Base-by-base conservation (phyloP, 2,329 filamentous ascomycete genomes). In the Talaromyces sp. region DNA sequence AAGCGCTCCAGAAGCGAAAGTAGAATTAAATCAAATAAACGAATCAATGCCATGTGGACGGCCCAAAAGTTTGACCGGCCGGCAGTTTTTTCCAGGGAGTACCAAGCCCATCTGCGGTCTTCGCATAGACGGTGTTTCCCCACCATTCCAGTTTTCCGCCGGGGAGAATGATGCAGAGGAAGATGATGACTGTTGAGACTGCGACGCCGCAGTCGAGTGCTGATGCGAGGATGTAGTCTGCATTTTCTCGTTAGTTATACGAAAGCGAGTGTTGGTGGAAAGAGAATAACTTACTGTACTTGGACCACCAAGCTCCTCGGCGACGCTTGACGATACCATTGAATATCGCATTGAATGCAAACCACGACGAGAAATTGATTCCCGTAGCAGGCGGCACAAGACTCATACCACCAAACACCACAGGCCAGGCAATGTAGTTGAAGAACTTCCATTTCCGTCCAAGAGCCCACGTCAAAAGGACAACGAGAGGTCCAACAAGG, bases 281-380 rank as follows among this genome's bases (percentile, higher is more conserved):
- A 27, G 5, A 29, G 25, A 8, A 29, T 53, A 17, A 72, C 73
- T 49, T 62, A 77, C 76, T 83, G 63, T 81, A 83, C 72, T 82
- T 82, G 0, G 77, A 76, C 80, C 79, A 81, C 81, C 81, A 83
- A n/a, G 80, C 80, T 22, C 79, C 76, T 65, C 76, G 79, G 5
- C 74, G 74, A 10, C 73, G 74, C 64, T 79, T 80, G 54, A 83
- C 72, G 15, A 81, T 68, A 29, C 80, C 79, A 65, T 82, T 82
- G 68, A 83, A 83, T 31, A 82, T 72, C 17, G 79, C 69, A 67
- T 82, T 82, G 51, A 83, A 78, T 29, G 80, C 75, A 74, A 80
- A 82, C 89, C 89, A 91, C 68, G 87, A 87, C 27, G 89, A 85
- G 72, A 91, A 92, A 67, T 85, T 91, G 70, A 89, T 86, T 0